Conservation (phyloP, 768 basidiomycete species). For the Daedalea quercina region DNA sequence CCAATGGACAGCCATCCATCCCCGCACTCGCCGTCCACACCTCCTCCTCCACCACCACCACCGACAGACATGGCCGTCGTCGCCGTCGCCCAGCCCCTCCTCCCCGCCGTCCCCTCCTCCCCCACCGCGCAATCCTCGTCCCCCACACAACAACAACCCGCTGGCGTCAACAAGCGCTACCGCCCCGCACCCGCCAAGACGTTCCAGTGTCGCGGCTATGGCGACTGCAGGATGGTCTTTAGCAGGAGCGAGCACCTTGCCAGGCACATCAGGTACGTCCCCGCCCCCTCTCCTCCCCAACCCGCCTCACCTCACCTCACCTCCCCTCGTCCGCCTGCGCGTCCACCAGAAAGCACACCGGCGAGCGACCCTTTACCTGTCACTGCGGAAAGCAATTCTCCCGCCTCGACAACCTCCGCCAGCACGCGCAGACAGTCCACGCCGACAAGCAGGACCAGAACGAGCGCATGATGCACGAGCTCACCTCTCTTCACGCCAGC, state of each 20-base stretch:
- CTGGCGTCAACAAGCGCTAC: constrained; percentile 43
- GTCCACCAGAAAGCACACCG: constrained; percentile 96
- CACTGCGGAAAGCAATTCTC: constrained; percentile 96
- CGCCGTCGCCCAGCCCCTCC: constrained; percentile 15
- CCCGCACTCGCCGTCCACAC: constrained; percentile 7
- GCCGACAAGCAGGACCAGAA: constrained; percentile 89
- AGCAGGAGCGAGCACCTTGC: constrained; percentile 93
- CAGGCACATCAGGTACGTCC: constrained; percentile 82
- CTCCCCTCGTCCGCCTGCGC: too few species aligned
- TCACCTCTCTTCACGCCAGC: constrained; percentile 74
- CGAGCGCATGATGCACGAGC: constrained; percentile 87
- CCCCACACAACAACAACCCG: constrained; percentile 4
- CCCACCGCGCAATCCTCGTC: constrained; percentile 7
- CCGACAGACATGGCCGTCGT: constrained; percentile 20
- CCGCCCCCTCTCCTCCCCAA: constrained; percentile 16
- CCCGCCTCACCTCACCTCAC: constrained; percentile 13
- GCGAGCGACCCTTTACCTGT: constrained; percentile 93
- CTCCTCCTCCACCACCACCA: neutral
- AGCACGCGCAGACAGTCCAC: constrained; percentile 96
- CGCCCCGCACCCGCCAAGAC: constrained; percentile 86
- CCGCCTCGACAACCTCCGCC: constrained; percentile 92
- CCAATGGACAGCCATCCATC: constrained; percentile 17
- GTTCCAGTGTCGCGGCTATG: constrained; percentile 92
- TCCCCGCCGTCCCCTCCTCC: constrained; percentile 7
- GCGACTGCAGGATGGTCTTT: constrained; percentile 96